Conservation (phyloP, 495 filamentous ascomycete species). For the Penicillium maclennaniae region DNA sequence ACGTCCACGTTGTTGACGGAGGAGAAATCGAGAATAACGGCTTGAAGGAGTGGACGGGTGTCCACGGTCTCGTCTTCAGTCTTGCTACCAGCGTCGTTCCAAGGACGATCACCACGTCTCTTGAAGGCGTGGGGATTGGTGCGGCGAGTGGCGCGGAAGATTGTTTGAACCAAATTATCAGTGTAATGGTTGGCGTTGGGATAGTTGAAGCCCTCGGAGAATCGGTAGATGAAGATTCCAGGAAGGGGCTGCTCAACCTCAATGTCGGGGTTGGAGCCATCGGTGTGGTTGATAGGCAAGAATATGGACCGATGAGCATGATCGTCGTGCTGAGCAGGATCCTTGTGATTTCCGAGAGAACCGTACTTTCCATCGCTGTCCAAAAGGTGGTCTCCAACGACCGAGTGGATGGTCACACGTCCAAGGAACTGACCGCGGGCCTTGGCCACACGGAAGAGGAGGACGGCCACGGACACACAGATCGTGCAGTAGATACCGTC, state of each 20-base stretch:
- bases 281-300: slow-evolving; percentile 81
- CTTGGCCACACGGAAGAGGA: slow-evolving; percentile 81
- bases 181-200: slow-evolving; percentile 91
- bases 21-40: slow-evolving; percentile 91
- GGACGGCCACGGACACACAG: slow-evolving; percentile 65
- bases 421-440: slow-evolving; percentile 86
- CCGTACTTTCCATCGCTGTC: slow-evolving; percentile 56
- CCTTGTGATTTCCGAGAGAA: slow-evolving; percentile 41
- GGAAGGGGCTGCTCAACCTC: slow-evolving; percentile 78
- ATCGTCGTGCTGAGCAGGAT: slow-evolving; percentile 25
- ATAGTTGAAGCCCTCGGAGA: slow-evolving; percentile 95
- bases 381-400: slow-evolving; percentile 78
- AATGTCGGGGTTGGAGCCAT: slow-evolving; percentile 87
- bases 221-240: slow-evolving; percentile 96
- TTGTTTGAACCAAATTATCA: slow-evolving; percentile 68
- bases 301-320: slow-evolving; percentile 65
- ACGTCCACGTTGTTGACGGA: slow-evolving; percentile 96
- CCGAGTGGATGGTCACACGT: slow-evolving; percentile 82
- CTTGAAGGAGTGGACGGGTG: slow-evolving; percentile 72
- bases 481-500: slow-evolving; percentile 90
- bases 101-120: slow-evolving; percentile 79
- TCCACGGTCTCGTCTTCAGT: slow-evolving; percentile 45
- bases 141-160: slow-evolving; percentile 73
- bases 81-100: slow-evolving; percentile 88
- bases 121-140: slow-evolving; percentile 64